Evolutionary conservation across 306 rosid species (phyloP).

Genomic region (Casuarina cunninghamiana): DNA sequence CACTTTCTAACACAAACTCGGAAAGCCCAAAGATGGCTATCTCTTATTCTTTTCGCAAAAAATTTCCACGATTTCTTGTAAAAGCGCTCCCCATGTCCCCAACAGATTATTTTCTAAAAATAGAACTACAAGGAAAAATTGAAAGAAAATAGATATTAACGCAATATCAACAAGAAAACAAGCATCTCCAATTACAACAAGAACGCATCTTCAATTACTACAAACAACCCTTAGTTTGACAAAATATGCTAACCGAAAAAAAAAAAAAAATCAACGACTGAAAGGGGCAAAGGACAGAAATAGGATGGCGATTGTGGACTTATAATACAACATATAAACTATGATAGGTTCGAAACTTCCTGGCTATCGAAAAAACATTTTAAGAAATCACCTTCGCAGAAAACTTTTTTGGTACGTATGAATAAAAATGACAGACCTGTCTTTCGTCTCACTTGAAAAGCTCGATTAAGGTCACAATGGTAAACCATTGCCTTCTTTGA

Average conservation of each 20-base stretch:
- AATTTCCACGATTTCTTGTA: background rate
- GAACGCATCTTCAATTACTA: background rate
- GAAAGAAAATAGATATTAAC: too few species aligned
- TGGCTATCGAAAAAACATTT: slow-evolving; percentile 14
- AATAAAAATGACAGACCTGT: slow-evolving; percentile 35
- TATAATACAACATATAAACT: slow-evolving; percentile 32
- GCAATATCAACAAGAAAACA: too few species aligned
- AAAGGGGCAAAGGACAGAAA: slow-evolving; percentile 15
- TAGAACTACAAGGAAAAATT: too few species aligned
- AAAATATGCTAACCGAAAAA: background rate
- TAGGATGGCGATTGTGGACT: background rate
- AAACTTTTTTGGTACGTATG: slow-evolving; percentile 23
- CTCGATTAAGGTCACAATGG: slow-evolving; percentile 21
- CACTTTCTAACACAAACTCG: background rate
- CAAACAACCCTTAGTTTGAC: slow-evolving; percentile 13
- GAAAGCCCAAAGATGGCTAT: background rate
- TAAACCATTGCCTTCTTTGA: slow-evolving; percentile 37
- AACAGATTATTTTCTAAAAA: background rate
- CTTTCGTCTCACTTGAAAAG: slow-evolving; percentile 17
- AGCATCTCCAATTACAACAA: slow-evolving; percentile 6
- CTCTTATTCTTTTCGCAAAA: background rate
- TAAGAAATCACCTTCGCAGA: slow-evolving; percentile 30
- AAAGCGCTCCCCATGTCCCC: background rate
- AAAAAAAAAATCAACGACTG: background rate
- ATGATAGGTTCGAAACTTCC: slow-evolving; percentile 11